Conservation (phyloP, 2,329 filamentous ascomycete genomes). For the Fonsecaea multimorphosa region DNA sequence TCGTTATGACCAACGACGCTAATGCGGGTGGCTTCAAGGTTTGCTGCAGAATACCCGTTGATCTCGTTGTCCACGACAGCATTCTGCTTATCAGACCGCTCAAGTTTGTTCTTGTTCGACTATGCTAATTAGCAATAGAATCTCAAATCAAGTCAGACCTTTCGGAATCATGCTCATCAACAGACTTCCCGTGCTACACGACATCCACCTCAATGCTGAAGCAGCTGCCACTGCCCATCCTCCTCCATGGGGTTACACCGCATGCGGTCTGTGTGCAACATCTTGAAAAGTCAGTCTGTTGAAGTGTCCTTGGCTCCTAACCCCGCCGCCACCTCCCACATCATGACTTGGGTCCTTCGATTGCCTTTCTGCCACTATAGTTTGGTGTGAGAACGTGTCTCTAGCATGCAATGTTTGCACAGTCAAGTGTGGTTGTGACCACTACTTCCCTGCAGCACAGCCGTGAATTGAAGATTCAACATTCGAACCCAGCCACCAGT, state of each 20-base stretch:
- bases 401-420: not conserved
- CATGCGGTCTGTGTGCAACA: not conserved
- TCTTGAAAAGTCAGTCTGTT: not conserved
- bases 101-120: not conserved
- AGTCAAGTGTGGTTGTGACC: not conserved
- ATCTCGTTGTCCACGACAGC: not conserved
- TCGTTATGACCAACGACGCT: not conserved
- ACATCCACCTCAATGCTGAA: not conserved
- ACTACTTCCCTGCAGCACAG: not conserved
- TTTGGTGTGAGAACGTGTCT: not conserved
- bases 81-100: not conserved
- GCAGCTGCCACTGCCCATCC: not conserved
- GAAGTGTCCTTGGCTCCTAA: not conserved
- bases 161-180: not conserved
- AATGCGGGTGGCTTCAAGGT: not conserved
- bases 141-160: not conserved
- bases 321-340: not conserved
- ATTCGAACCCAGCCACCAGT: not conserved
- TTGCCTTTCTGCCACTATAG: not conserved
- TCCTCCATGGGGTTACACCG: not conserved
- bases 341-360: not conserved
- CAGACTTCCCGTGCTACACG: not conserved
- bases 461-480: not conserved
- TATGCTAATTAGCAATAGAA: constrained; percentile 9
- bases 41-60: not conserved